These are phyloP conservation scores for Anthracocystis setariae DNA, from an alignment of 1,284 basidiomycete genomes.

Conservation along the genomic window DNA sequence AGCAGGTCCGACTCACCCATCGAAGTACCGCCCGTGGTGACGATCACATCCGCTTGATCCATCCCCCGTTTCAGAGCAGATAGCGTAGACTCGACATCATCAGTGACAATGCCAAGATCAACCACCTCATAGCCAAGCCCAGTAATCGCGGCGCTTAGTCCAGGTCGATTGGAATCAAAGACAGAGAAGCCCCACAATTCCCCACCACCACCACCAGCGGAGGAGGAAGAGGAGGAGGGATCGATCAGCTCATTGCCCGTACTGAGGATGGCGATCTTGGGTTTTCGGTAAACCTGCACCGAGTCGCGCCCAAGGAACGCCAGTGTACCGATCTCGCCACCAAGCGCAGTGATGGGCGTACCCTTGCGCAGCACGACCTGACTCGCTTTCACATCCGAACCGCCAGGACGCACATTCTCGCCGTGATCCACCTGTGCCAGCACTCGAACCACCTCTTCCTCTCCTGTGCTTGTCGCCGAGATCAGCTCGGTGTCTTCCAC, in stretches of 20 bases:
- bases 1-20: slow-evolving; percentile 88
- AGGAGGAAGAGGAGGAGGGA: slow-evolving; percentile 69
- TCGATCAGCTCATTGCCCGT: slow-evolving; percentile 86
- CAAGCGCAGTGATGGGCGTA: slow-evolving; percentile 74
- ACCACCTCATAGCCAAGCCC: slow-evolving; percentile 80
- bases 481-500: slow-evolving; percentile 85
- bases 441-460: slow-evolving; percentile 78
- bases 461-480: slow-evolving; percentile 72
- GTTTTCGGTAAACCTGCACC: slow-evolving; percentile 78
- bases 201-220: slow-evolving; percentile 3
- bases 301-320: slow-evolving; percentile 77
- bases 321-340: slow-evolving; percentile 86
- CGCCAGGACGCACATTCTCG: slow-evolving; percentile 79
- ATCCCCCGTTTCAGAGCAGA: slow-evolving; percentile 74
- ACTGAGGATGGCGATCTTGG: slow-evolving; percentile 80
- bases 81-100: slow-evolving; percentile 76
- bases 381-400: slow-evolving; percentile 78
- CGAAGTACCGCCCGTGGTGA: slow-evolving; percentile 87
- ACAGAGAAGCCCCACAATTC: slow-evolving; percentile 53
- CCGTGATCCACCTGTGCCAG: slow-evolving; percentile 75
- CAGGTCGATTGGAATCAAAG: slow-evolving; percentile 82
- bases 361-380: slow-evolving; percentile 77
- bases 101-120: slow-evolving; percentile 81
- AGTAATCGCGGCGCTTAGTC: slow-evolving; percentile 76
- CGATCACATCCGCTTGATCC: slow-evolving; percentile 76